phyloP scores from a whole-genome alignment of 371 early-diverging fungal species.

The Polyrhizophydium stewartii region DNA sequence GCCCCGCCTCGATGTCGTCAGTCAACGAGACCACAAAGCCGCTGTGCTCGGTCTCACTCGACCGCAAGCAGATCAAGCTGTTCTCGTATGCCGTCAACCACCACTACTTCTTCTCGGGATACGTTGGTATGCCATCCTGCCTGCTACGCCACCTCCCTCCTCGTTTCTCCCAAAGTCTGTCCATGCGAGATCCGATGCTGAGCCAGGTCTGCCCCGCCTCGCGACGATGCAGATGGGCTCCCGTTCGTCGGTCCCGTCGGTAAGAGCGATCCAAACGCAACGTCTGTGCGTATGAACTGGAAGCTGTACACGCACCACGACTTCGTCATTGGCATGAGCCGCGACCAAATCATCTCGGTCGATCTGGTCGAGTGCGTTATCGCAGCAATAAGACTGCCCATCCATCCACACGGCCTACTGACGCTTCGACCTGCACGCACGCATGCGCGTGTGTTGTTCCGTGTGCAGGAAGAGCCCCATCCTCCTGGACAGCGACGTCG shows the following conservation, averaged over 20 bases:
- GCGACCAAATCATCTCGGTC: conserved; percentile 43
- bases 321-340: conserved; percentile 59
- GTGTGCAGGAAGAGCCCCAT: too few species aligned
- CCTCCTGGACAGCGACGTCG: not conserved
- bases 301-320: conserved; percentile 57
- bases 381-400: too few species aligned
- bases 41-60: conserved; percentile 44
- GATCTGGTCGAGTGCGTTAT: not conserved
- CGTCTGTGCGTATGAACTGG: too few species aligned
- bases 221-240: too few species aligned
- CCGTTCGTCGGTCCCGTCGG: not conserved
- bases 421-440: too few species aligned
- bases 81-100: conserved; percentile 62
- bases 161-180: too few species aligned
- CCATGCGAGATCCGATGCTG: too few species aligned
- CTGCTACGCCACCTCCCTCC: too few species aligned
- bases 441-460: too few species aligned
- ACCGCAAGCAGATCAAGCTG: conserved; percentile 41
- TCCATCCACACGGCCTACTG: too few species aligned
- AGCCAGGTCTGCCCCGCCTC: too few species aligned
- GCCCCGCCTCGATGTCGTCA: too few species aligned
- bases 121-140: conserved; percentile 57
- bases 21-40: conserved; percentile 9
- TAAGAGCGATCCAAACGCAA: not conserved
- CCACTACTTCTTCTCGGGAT: conserved; percentile 70